Conservation (phyloP, 2,329 filamentous ascomycete species). For the Venturia effusa region DNA sequence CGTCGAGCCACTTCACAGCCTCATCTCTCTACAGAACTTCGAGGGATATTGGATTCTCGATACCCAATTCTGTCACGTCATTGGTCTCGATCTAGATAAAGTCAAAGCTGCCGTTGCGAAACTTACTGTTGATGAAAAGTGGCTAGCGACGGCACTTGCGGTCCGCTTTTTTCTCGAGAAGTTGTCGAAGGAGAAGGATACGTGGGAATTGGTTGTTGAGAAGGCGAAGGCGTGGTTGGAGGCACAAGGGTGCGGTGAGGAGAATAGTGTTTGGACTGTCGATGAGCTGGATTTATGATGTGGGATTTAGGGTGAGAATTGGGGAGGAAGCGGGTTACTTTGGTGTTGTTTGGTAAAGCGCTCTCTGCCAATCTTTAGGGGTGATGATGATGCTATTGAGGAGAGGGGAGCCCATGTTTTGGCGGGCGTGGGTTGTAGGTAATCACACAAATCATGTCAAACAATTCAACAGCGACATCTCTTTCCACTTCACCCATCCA, state of each 20-base stretch:
- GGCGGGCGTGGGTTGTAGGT: too few species aligned
- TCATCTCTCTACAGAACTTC: constrained; percentile 48
- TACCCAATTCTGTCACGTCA: constrained; percentile 15
- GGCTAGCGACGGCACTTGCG: constrained; percentile 31
- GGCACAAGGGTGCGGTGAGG: constrained; percentile 12
- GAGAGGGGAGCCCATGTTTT: too few species aligned
- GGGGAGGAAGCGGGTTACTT: too few species aligned
- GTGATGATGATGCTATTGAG: too few species aligned
- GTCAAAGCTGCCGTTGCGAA: constrained; percentile 9
- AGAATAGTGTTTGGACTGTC: constrained; percentile 6
- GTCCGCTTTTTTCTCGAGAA: constrained; percentile 40
- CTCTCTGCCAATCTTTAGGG: too few species aligned
- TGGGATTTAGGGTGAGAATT: too few species aligned
- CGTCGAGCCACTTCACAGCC: constrained; percentile 9
- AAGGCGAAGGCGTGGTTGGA: constrained; percentile 47
- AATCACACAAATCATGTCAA: too few species aligned
- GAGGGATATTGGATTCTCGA: constrained; percentile 41
- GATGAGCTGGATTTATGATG: background rate
- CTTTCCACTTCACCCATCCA: too few species aligned
- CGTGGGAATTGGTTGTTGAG: constrained; percentile 53
- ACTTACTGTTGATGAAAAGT: constrained; percentile 14
- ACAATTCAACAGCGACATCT: too few species aligned
- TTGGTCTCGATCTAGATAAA: constrained; percentile 14
- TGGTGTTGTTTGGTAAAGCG: too few species aligned
- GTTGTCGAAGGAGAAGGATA: constrained; percentile 36